Evolutionary conservation across 1,139 yeast genomes (phyloP).

Genomic region (Lodderomyces metapsilosis): DNA sequence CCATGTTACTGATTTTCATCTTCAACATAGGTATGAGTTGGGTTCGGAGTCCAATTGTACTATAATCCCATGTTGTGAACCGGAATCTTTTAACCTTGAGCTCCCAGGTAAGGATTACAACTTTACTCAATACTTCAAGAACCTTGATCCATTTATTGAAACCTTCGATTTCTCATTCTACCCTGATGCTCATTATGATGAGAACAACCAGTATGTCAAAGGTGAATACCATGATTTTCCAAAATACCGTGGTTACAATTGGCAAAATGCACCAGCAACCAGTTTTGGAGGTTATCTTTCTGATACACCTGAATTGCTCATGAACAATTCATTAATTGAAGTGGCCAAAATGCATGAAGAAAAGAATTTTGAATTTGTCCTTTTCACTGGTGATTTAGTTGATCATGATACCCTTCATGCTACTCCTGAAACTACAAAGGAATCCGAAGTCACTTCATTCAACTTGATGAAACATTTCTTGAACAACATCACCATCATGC

Average conservation of each 20-base stretch:
- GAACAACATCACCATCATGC: constrained; percentile 55
- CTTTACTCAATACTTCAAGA: constrained; percentile 26
- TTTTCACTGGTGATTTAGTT: constrained; percentile 71
- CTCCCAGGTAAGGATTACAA: constrained; percentile 28
- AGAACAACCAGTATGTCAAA: constrained; percentile 30
- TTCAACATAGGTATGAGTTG: constrained; percentile 53
- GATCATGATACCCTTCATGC: constrained; percentile 59
- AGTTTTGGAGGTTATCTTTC: constrained; percentile 60
- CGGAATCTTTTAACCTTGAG: constrained; percentile 32
- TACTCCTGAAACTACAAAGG: constrained; percentile 47
- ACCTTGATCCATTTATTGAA: constrained; percentile 22
- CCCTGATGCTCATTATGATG: constrained; percentile 28
- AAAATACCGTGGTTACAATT: constrained; percentile 35
- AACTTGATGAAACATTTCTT: constrained; percentile 55
- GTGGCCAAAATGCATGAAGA: constrained; percentile 35
- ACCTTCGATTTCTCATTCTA: constrained; percentile 18
- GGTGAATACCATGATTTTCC: constrained; percentile 43
- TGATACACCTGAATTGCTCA: constrained; percentile 61
- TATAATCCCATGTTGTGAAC: constrained; percentile 49
- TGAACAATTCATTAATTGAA: constrained; percentile 54
- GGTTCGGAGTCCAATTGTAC: constrained; percentile 66
- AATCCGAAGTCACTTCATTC: constrained; percentile 52
- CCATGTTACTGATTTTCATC: constrained; percentile 65
- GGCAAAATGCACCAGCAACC: constrained; percentile 52
- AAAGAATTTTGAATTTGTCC: constrained; percentile 53